Base-by-base conservation (phyloP, 2,329 filamentous ascomycete species). In the Rugonectria rugulosa region DNA sequence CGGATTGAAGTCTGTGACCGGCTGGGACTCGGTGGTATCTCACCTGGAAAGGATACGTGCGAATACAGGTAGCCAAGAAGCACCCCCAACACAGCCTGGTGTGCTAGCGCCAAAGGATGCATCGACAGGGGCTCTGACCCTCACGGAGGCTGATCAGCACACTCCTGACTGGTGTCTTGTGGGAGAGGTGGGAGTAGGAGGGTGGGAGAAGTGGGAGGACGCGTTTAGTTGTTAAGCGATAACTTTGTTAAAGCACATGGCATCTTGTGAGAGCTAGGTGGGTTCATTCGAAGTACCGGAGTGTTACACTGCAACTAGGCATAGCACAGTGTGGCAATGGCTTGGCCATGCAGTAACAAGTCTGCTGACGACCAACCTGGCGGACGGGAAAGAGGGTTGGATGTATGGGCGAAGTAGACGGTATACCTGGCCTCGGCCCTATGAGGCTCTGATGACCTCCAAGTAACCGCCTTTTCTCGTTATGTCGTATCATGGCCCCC, bases 131-230 rank as follows among this genome's bases (percentile, higher is more conserved):
- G 43, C 63, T 57, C 61, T 58, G 57, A 59, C 57, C 53, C 60
- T 66, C 32, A 34, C 40, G 45, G 43, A 65, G 50, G 61, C 60
- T 66, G 59, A 66, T 60, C 53, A 48, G 54, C 51, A 52, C 53
- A 29, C 38, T 46, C 44, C 41, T 54, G 53, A 61, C 37, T 65
- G 59, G 48, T 57, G 55, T 46, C 63, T 36, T 47, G 56, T 32
- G 36, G 53, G 38, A 51, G n/a, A n/a, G n/a, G n/a, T n/a, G n/a
- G n/a, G n/a, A n/a, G n/a, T n/a, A n/a, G n/a, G 54, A 57, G 50
- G 43, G 31, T 24, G 41, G 34, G 49, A 21, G 11, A 23, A 47
- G 14, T n/a, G n/a, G n/a, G 27, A 21, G 24, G 49, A 45, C 40
- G 41, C 29, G 44, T 19, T 46, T 46, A 26, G 46, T 42, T 46